A percentile compares a stretch with the other conserved stretches of the same genome.
Conservation (phyloP, 495 filamentous ascomycete genomes). For the Margaritispora aquatica region DNA sequence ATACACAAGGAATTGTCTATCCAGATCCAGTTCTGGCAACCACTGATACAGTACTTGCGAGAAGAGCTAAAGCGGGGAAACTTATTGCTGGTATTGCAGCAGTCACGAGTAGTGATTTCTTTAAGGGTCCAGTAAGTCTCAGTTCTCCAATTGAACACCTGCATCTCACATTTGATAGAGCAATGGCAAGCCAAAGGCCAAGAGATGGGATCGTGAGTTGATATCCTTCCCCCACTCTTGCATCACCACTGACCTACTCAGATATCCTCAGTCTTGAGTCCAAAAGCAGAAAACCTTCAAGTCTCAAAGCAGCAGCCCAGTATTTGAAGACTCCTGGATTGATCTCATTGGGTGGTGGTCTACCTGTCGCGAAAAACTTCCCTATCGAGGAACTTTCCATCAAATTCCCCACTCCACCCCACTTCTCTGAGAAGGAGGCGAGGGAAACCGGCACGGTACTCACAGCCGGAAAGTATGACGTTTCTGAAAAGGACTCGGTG, state of each 20-base stretch:
- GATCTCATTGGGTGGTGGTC: constrained; percentile 87
- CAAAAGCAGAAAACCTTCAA: constrained; percentile 49
- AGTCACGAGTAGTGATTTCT: constrained; percentile 70
- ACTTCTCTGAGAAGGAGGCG: constrained; percentile 65
- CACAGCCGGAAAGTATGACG: constrained; percentile 75
- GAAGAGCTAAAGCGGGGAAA: constrained; percentile 61
- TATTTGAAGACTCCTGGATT: constrained; percentile 65
- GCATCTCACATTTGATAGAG: constrained; percentile 24
- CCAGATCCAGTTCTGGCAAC: constrained; percentile 54
- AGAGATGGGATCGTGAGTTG: constrained; percentile 76
- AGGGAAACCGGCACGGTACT: constrained; percentile 45
- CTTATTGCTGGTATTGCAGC: constrained; percentile 74
- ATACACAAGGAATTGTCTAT: constrained; percentile 20
- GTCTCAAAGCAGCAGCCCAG: constrained; percentile 72
- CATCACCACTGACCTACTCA: constrained; percentile 25
- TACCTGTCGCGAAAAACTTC: constrained; percentile 86
- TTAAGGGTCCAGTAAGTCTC: constrained; percentile 61
- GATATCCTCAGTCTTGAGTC: constrained; percentile 55
- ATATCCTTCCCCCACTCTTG: constrained; percentile 15
- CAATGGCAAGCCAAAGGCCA: constrained; percentile 66
- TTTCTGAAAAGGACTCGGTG: constrained; percentile 52
- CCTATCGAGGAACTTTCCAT: constrained; percentile 65
- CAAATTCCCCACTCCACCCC: constrained; percentile 58
- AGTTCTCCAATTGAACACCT: neutral
- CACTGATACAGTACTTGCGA: constrained; percentile 58